phyloP scores from a whole-genome alignment of 495 filamentous ascomycete genomes.

The Podospora appendiculata region DNA sequence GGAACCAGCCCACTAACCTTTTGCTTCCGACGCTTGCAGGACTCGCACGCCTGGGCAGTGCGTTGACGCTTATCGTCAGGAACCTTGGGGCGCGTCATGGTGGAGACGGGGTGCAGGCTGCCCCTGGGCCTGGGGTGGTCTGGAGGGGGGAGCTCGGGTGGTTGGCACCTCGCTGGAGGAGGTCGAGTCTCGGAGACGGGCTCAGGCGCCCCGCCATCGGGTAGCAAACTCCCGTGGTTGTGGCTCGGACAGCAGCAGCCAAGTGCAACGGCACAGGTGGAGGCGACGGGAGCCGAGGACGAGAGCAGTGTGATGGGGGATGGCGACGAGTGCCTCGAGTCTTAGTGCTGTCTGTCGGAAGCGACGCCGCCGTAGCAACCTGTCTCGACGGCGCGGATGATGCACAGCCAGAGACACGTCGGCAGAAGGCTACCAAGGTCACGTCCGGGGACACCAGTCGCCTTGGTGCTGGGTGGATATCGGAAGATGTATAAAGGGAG shows the following conservation, averaged over 20 bases:
- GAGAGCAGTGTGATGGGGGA: background rate
- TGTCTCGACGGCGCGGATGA: slow-evolving; percentile 24
- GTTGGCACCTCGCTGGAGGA: slow-evolving; percentile 1
- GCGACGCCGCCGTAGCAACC: slow-evolving; percentile 15
- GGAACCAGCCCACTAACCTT: slow-evolving; percentile 45
- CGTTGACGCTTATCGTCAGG: slow-evolving; percentile 57
- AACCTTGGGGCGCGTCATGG: slow-evolving; percentile 57
- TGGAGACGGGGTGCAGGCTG: slow-evolving; percentile 11
- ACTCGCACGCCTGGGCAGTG: slow-evolving; percentile 63
- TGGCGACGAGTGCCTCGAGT: background rate
- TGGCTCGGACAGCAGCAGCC: slow-evolving; percentile 12
- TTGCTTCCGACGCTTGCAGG: slow-evolving; percentile 72
- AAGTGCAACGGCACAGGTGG: slow-evolving; percentile 8
- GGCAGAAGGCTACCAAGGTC: slow-evolving; percentile 12
- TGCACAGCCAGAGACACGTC: slow-evolving; percentile 19
- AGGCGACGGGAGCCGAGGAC: slow-evolving; percentile 7
- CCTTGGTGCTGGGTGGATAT: slow-evolving; percentile 17
- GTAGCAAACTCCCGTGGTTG: slow-evolving; percentile 12
- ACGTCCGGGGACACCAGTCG: background rate
- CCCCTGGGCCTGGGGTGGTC: no score
- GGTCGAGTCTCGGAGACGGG: slow-evolving; percentile 1
- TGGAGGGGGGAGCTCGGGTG: no score
- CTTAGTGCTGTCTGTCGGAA: slow-evolving; percentile 21
- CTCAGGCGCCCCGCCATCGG: slow-evolving; percentile 25
- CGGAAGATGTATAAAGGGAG: slow-evolving; percentile 16